Evolutionary conservation across 805 yeast genomes (phyloP).

Genomic region (Tetrapisispora fleetii): DNA sequence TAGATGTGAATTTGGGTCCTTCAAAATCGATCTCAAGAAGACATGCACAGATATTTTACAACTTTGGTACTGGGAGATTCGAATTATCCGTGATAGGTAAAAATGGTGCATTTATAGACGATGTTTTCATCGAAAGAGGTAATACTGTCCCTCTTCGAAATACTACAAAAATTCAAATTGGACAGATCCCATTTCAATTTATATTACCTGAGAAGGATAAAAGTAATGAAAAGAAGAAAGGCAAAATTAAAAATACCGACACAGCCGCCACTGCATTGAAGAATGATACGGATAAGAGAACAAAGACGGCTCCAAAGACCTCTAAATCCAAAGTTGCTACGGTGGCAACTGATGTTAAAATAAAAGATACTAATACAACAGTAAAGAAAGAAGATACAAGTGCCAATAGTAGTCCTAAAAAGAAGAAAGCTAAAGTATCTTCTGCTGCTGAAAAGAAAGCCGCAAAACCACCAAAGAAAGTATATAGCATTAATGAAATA

Average conservation of each 20-base stretch:
- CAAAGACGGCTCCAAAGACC: conserved; percentile 8
- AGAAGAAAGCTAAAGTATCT: conserved; percentile 13
- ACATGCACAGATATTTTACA: conserved; percentile 93
- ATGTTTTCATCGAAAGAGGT: conserved; percentile 78
- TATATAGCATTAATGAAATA: conserved; percentile 71
- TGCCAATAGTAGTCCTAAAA: neutral
- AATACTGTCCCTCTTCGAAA: conserved; percentile 80
- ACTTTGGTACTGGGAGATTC: conserved; percentile 91
- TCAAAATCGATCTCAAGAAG: conserved; percentile 88
- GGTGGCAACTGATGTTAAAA: conserved; percentile 5
- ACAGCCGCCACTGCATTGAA: conserved; percentile 1
- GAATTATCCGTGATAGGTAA: conserved; percentile 87
- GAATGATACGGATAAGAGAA: conserved; percentile 2
- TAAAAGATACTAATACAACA: neutral
- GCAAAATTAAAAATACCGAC: conserved; percentile 7
- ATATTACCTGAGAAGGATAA: conserved; percentile 64
- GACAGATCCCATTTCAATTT: conserved; percentile 82
- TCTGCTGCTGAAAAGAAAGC: conserved; percentile 39
- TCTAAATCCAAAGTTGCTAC: conserved; percentile 4
- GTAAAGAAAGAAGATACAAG: neutral
- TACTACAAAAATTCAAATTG: conserved; percentile 81
- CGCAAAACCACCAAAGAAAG: conserved; percentile 47
- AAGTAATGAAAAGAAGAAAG: conserved; percentile 24
- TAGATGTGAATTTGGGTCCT: conserved; percentile 87
- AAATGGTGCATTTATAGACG: conserved; percentile 96